Percentiles rank a stretch among this genome's conserved stretches.
These are phyloP conservation scores for Naganishia antarctica DNA, from an alignment of 768 basidiomycete genomes.

Conservation along the genomic window DNA sequence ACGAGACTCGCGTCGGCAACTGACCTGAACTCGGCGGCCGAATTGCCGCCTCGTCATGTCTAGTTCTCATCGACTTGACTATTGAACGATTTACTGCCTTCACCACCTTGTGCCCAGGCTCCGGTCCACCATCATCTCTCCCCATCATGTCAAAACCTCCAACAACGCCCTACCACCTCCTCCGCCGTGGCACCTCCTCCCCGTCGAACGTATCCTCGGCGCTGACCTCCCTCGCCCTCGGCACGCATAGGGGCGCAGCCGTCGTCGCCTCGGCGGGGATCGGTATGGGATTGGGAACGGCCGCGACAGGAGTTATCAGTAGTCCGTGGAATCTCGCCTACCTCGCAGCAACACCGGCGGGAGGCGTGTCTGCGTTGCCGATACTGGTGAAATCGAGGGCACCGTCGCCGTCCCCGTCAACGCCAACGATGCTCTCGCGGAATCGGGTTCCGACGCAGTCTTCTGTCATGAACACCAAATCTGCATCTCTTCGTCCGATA, in stretches of 20 bases:
- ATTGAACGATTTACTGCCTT: too few species aligned
- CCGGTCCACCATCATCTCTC: not conserved
- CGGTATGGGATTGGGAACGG: not conserved
- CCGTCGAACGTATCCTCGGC: not conserved
- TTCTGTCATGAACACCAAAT: not conserved
- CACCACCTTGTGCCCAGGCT: not conserved
- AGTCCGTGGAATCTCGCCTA: not conserved
- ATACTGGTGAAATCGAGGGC: not conserved
- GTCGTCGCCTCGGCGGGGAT: not conserved
- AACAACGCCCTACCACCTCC: not conserved
- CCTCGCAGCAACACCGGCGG: not conserved
- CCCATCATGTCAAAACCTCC: slow-evolving; percentile 1
- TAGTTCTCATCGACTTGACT: too few species aligned
- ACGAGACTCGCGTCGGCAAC: too few species aligned
- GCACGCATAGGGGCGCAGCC: not conserved
- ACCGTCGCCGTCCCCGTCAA: not conserved
- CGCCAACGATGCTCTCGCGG: not conserved
- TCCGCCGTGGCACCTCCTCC: not conserved
- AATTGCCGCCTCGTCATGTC: too few species aligned
- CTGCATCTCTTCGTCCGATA: not conserved
- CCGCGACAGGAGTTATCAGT: not conserved
- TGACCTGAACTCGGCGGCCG: too few species aligned
- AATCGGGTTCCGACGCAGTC: not conserved
- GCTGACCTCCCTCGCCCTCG: not conserved
- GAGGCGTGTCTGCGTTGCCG: not conserved